Conservation (phyloP, 129 eudicot species). For the Erigeron canadensis region DNA sequence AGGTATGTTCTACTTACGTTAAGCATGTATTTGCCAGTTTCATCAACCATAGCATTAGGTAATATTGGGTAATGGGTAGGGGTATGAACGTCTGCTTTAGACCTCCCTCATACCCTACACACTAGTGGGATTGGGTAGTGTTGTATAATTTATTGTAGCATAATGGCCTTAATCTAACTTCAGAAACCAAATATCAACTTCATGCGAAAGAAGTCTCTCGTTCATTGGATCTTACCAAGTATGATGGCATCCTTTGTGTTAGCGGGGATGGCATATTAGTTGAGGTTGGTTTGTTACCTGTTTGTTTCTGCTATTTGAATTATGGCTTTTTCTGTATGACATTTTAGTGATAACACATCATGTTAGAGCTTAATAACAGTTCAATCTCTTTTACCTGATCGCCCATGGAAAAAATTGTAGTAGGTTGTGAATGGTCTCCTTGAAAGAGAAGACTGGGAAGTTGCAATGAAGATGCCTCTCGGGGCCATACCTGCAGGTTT, state of each 20-base stretch:
- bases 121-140: no score
- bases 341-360: constrained; percentile 1
- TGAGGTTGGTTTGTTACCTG: constrained; percentile 64
- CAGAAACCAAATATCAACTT: constrained; percentile 80
- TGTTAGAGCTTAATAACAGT: constrained; percentile 14
- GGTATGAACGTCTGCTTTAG: no score
- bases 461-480: constrained; percentile 76
- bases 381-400: constrained; percentile 31
- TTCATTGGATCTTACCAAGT: constrained; percentile 64
- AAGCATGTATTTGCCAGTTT: constrained; percentile 7
- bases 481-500: constrained; percentile 96
- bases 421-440: constrained; percentile 97
- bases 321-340: constrained; percentile 9
- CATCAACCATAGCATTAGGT: background rate
- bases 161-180: constrained; percentile 23
- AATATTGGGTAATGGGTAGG: no score
- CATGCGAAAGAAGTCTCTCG: constrained; percentile 86
- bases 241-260: constrained; percentile 91
- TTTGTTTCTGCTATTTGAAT: constrained; percentile 4
- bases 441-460: constrained; percentile 76
- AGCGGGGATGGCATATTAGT: constrained; percentile 93
- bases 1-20: constrained; percentile 44
- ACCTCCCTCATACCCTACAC: no score
- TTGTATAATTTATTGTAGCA: background rate
- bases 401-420: constrained; percentile 42